These are phyloP conservation scores for Pyronema omphalodes DNA, from an alignment of 495 filamentous ascomycete genomes.

Conservation along the genomic window DNA sequence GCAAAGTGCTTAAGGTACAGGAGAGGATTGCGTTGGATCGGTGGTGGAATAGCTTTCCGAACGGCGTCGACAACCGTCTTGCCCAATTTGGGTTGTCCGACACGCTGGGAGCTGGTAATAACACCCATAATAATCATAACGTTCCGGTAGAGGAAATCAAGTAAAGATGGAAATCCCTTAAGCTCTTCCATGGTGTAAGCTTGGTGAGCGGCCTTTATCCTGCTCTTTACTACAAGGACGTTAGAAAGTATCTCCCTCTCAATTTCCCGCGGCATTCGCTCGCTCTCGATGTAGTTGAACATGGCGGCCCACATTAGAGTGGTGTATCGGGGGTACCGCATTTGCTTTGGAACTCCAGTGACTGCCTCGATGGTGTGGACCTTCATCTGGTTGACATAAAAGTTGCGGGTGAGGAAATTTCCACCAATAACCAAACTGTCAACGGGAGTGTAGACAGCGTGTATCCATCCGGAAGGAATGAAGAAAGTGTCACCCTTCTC, in stretches of 20 bases:
- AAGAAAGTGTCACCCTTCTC: slow-evolving; percentile 59
- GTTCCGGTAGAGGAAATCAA: slow-evolving; percentile 47
- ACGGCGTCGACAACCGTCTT: slow-evolving; percentile 31
- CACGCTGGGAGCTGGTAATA: slow-evolving; percentile 39
- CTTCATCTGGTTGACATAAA: slow-evolving; percentile 54
- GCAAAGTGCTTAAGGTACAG: slow-evolving; percentile 44
- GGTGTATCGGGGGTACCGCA: slow-evolving; percentile 56
- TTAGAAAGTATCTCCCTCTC: slow-evolving; percentile 34
- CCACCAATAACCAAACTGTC: slow-evolving; percentile 61
- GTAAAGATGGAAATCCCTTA: slow-evolving; percentile 45
- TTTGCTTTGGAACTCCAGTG: slow-evolving; percentile 50
- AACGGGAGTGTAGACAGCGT: slow-evolving; percentile 62
- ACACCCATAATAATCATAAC: slow-evolving; percentile 48
- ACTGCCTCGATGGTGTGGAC: slow-evolving; percentile 54
- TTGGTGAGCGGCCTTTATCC: slow-evolving; percentile 32
- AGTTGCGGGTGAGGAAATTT: slow-evolving; percentile 53
- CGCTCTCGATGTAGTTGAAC: slow-evolving; percentile 46
- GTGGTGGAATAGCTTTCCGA: slow-evolving; percentile 43
- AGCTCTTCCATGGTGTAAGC: slow-evolving; percentile 47
- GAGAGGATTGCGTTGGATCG: slow-evolving; percentile 40
- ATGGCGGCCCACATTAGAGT: slow-evolving; percentile 57
- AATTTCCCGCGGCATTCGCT: slow-evolving; percentile 45
- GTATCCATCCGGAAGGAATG: slow-evolving; percentile 66
- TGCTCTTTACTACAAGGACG: slow-evolving; percentile 39
- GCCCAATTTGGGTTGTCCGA: slow-evolving; percentile 30